Evolutionary conservation across 768 basidiomycete genomes (phyloP), one percentile per base, ranked within the genome.

Genomic region (Dentipellis sp.): DNA sequence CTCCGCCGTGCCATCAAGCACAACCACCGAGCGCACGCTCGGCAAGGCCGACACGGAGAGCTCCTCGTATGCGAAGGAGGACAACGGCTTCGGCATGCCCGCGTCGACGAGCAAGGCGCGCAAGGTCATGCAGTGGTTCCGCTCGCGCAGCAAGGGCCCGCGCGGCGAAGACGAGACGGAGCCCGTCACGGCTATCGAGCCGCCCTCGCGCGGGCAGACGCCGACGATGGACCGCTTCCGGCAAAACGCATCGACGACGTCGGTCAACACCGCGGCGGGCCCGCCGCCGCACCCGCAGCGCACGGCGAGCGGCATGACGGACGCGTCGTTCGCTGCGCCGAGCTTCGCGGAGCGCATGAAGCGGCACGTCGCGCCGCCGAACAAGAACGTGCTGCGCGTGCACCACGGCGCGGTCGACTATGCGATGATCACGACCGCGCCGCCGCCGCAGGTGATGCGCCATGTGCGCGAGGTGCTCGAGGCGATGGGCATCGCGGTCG

Each of bases 91-190:
- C 3, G 75, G 72, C 8, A 75, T 86, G 71, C 78, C 79, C 2
- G 88, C 84, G 14, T 85, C 89, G 58, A 82, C 90, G n/a, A 84
- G 79, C 71, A 89, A 94, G 69, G 94, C 95, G 4, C 84, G 84
- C 69, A 92, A 88, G 66, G 97, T 99, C 53, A 98, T 98, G 95
- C 86, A 94, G 62, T 99, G 97, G 97, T 98, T 99, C 81, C 78
- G 88, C 69, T 80, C 78, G 55, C 81, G 79, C 71, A 85, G 83
- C 65, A 86, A 81, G 67, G 64, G 67, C 62, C 55, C 69, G 57
- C 29, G 60, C 59, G 21, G 65, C 39, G 64, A 63, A 50, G 68
- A 68, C 56, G 65, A 65, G 23, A 56, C 53, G 22, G 59, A 63
- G 16, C 22, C 54, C 7, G 55, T 60, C 17, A 40, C 5, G 34